Evolutionary conservation across 2,329 filamentous ascomycete species (phyloP).

Genomic region (Phaeosphaeria sp.): DNA sequence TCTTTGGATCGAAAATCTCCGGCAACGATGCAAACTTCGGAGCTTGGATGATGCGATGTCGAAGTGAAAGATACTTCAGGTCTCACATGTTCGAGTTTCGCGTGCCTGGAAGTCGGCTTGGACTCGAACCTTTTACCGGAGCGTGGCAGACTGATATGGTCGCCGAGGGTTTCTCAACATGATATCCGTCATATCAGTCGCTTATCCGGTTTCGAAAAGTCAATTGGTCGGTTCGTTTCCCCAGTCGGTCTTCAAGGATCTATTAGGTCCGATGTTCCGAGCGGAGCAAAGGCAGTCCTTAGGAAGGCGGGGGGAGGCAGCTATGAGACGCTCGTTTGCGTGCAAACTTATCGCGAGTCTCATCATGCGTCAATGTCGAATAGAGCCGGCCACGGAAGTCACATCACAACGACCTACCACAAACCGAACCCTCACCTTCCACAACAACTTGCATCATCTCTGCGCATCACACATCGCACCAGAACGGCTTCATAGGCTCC

Average conservation of each 20-base stretch:
- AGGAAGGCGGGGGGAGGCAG: background rate
- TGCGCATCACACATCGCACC: conserved; percentile 8
- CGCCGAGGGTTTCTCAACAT: background rate
- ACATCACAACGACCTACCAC: conserved; percentile 4
- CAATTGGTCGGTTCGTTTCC: no score
- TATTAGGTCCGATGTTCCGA: no score
- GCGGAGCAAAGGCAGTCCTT: no score
- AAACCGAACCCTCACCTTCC: conserved; percentile 6
- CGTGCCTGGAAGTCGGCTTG: no score
- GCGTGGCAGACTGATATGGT: background rate
- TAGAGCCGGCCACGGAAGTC: background rate
- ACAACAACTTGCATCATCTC: conserved; percentile 2
- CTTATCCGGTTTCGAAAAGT: no score
- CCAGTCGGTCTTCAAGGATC: no score
- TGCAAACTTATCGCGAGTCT: background rate
- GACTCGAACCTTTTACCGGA: no score
- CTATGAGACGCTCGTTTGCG: background rate
- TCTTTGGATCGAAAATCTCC: no score
- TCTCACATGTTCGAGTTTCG: no score
- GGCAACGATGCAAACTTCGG: no score
- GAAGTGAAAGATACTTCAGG: no score
- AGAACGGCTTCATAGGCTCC: conserved; percentile 14
- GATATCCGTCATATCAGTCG: background rate
- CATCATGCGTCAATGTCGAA: background rate
- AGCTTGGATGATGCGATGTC: no score